These are phyloP conservation scores for Anthracocystis panici-leucophaei DNA, from an alignment of 1,284 basidiomycete genomes.

Conservation along the genomic window DNA sequence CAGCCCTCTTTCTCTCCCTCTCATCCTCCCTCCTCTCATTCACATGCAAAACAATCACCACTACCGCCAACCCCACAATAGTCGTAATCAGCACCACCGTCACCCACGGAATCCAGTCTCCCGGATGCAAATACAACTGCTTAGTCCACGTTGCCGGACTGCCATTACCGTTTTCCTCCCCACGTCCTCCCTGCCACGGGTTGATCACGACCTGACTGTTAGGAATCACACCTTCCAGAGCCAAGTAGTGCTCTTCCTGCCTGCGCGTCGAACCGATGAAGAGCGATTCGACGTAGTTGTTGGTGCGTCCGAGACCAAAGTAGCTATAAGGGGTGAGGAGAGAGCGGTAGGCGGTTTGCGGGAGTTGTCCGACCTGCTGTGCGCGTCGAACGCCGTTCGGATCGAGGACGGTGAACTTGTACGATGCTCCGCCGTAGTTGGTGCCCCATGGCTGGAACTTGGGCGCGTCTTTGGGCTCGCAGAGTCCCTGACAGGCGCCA, in stretches of 20 bases:
- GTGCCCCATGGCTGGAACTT: constrained; percentile 82
- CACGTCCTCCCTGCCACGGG: constrained; percentile 75
- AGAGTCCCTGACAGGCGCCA: constrained; percentile 86
- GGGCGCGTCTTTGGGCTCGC: constrained; percentile 71
- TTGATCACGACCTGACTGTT: constrained; percentile 97
- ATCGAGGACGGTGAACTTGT: constrained; percentile 96
- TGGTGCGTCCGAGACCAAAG: constrained; percentile 97
- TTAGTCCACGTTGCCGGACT: constrained; percentile 78
- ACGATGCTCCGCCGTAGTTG: constrained; percentile 92
- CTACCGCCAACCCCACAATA: constrained; percentile 80
- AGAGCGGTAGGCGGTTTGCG: constrained; percentile 90
- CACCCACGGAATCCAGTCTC: constrained; percentile 98
- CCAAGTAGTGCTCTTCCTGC: constrained; percentile 81
- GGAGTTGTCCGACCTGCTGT: constrained; percentile 91
- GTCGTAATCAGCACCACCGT: constrained; percentile 84
- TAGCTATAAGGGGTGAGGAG: constrained; percentile 92
- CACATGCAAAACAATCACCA: constrained; percentile 88
- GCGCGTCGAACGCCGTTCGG: constrained; percentile 89
- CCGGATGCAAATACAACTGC: constrained; percentile 91
- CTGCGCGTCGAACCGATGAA: constrained; percentile 64
- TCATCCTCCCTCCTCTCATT: constrained; percentile 96
- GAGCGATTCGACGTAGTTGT: constrained; percentile 92
- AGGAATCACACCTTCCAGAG: constrained; percentile 95
- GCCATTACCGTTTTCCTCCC: constrained; percentile 20
- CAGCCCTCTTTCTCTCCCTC: constrained; percentile 83